A percentile compares a stretch with the other conserved stretches of the same genome.
phyloP scores from a whole-genome alignment of 306 rosid genomes.

The Carpinus fangiana region DNA sequence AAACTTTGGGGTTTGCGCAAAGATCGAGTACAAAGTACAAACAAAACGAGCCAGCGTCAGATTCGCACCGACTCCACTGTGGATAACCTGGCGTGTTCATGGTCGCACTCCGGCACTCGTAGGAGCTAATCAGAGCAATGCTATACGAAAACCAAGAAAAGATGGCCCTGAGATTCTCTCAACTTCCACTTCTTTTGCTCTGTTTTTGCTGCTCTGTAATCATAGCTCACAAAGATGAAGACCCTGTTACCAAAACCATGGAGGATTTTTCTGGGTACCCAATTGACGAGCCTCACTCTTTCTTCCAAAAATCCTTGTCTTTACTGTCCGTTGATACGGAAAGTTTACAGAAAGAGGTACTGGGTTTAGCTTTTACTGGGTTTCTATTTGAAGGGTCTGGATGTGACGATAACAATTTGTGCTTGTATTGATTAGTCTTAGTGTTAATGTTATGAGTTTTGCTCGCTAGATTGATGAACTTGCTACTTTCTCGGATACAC shows the following conservation, averaged over 20 bases:
- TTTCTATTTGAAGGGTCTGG: neutral
- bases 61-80: neutral
- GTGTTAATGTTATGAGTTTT: conserved; percentile 16
- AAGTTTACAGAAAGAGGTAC: conserved; percentile 75
- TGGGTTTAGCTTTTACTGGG: neutral
- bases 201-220: conserved; percentile 37
- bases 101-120: conserved; percentile 3
- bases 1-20: neutral
- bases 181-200: conserved; percentile 26
- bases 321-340: conserved; percentile 64
- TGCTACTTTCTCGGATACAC: conserved; percentile 72
- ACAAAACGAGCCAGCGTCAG: neutral
- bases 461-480: conserved; percentile 77
- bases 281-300: conserved; percentile 55
- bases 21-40: neutral
- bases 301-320: conserved; percentile 31
- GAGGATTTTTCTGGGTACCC: conserved; percentile 86
- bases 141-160: conserved; percentile 4
- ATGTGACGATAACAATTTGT: neutral
- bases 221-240: conserved; percentile 47
- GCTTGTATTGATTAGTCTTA: neutral
- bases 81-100: neutral
- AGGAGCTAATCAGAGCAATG: neutral
- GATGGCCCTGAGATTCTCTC: conserved; percentile 32
- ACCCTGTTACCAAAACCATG: conserved; percentile 75